Evolutionary conservation across 108 stramenopile species (phyloP), one percentile per base, ranked within the genome.

Genomic region (Cyclotella choctawhatcheeana): DNA sequence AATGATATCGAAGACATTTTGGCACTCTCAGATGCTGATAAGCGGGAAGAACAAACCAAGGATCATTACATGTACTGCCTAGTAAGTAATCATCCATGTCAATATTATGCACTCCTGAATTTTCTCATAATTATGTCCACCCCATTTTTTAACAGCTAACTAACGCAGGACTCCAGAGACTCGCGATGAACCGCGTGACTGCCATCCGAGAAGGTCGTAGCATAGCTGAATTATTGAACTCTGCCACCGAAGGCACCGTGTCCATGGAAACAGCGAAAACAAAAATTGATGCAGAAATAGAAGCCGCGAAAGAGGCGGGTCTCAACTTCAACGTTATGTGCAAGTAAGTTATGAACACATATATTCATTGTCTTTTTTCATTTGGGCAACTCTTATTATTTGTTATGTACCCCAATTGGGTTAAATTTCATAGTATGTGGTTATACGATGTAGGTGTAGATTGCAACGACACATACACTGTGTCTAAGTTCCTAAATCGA

Each of bases 361-460:
- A 18, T 66, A 53, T 25, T 21, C 51, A 22, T 10, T 22, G 8
- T 22, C 24, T n/a, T 22, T 5, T 22, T 52, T 22, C 20, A 22
- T 52, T 22, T 52, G 22, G 10, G 4, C 20, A 24, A 24, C 10
- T 52, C 51, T 52, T 2, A 22, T 22, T 52, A n/a, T n/a, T n/a
- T n/a, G n/a, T n/a, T n/a, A n/a, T n/a, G n/a, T n/a, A n/a, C n/a
- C 37, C 37, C 37, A 6, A 6, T 12, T 40, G 8, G 10, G 10
- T 52, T 52, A 1, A 10, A 10, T 22, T 52, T 22, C 2, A 1
- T 22, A 52, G 51, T 25, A 48, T 67, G 30, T 62, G 67, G 75
- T 44, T 68, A 27, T 73, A 64, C 33, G 80, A 81, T 58, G 75
- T 77, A n/a, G 79, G 79, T 27, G 30, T 81, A 5, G 58, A 24